Percentiles rank a stretch among this genome's conserved stretches.
phyloP scores from a whole-genome alignment of 345 rosid genomes.

The Hirschfeldia incana region DNA sequence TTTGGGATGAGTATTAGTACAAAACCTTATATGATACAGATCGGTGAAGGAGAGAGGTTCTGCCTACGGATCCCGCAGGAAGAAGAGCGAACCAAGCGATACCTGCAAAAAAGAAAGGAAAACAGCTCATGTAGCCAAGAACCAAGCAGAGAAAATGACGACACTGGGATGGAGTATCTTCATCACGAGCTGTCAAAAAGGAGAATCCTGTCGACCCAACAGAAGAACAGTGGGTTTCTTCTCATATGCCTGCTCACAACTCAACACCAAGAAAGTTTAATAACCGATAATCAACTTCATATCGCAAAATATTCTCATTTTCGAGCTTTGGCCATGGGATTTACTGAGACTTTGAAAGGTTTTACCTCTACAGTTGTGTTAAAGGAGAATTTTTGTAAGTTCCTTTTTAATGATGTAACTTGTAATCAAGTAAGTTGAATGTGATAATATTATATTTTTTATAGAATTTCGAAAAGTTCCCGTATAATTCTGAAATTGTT shows the following conservation, averaged over 20 bases:
- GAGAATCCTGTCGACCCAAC: too few species aligned
- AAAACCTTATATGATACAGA: too few species aligned
- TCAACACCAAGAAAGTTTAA: slow-evolving; percentile 17
- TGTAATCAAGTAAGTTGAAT: neutral
- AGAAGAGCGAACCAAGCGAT: too few species aligned
- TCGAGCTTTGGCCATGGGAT: neutral
- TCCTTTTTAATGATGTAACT: neutral
- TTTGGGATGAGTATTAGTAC: too few species aligned
- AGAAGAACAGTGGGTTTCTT: slow-evolving; percentile 60
- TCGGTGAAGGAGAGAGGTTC: too few species aligned
- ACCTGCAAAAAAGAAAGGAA: too few species aligned
- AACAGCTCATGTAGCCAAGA: too few species aligned
- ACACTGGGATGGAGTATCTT: too few species aligned
- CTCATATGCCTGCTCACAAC: slow-evolving; percentile 77
- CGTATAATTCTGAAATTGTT: neutral
- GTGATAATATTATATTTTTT: neutral
- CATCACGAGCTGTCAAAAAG: too few species aligned
- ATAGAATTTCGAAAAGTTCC: neutral
- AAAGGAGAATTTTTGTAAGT: neutral
- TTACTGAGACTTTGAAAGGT: neutral
- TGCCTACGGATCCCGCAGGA: too few species aligned
- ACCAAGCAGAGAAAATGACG: too few species aligned
- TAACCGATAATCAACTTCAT: neutral
- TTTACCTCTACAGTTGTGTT: neutral
- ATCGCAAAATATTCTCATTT: neutral